Evolutionary conservation across 2,329 filamentous ascomycete genomes (phyloP), one percentile per base, ranked within the genome.

Genomic region (Neospermospora avenae): DNA sequence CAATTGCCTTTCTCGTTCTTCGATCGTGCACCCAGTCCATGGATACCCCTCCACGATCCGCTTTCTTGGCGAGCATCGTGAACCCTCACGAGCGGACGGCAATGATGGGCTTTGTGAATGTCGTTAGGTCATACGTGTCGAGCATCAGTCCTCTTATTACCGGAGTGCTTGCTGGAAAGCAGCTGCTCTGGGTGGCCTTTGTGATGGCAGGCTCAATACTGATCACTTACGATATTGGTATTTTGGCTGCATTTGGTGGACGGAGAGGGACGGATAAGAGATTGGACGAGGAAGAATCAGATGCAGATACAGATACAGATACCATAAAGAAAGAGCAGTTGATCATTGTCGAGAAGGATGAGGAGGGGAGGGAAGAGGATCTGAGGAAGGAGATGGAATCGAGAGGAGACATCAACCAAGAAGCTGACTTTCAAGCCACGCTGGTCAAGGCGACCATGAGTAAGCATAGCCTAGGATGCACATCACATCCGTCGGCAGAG

Each of bases 81-180:
- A 79, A 82, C 11, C 80, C 87, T 0, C 76, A 78, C 2, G 88
- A 91, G 72, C 80, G 89, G 1, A 91, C 88, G 0, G 85, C 86
- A 0, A 82, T 90, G 13, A 86, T 91, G 82, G 89, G 88, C 0
- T 76, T 86, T 0, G 78, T 89, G 2, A 90, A 89, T 63, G 82
- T 87, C 1, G 81, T 87, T 28, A 89, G 88, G 73, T 90, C 87
- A 0, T 75, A 79, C 6, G 78, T 81, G 3, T 82, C 86, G 70
- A 86, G 82, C 59, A 68, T 83, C 1, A 87, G 87, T 0, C 85
- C 87, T 0, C 70, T 84, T 0, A 75, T 88, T 20, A 88, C 87
- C 0, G 88, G 88, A 14, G 67, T 84, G 0, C 68, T 91, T 45
- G 84, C 84, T 0, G 79, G 78, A 1, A 74, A 75, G 74, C 78